Base-by-base conservation (phyloP, 2,329 filamentous ascomycete species). In the Nectriaceae sp. region DNA sequence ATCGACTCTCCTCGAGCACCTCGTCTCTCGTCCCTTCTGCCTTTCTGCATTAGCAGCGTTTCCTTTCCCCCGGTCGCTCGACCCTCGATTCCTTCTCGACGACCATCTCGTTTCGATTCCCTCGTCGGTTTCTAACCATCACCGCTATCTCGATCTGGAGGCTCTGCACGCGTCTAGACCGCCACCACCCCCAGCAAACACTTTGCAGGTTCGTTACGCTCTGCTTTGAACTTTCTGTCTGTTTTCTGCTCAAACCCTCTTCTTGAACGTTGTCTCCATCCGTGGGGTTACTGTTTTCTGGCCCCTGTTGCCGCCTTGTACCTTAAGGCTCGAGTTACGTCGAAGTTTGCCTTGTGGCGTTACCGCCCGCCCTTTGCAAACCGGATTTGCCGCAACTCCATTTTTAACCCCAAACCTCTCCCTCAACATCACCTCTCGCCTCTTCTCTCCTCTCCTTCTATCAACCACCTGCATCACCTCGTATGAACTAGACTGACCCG, bases 281-380 rank as follows among this genome's bases (percentile, higher is more conserved):
- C 44, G 29, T 35, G 24, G 40, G 46, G 15, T 29, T 43, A 43
- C 42, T 37, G 47, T 57, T 52, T 54, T 46, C 18, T 40, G 19
- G 36, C 21, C 3, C 5, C 18, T 11, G 24, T 45, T 21, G 21
- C 42, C 47, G 31, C 20, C 39, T 42, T 47, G 44, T 39, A 20
- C 41, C 46, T 50, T 48, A 47, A 49, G 42, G 8, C 33, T 57
- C 47, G 44, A 57, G 43, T 54, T 56, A 37, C 48, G 52, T 54
- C 52, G 47, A 54, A 35, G 47, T 61, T 61, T 61, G 56, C 60
- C 48, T 61, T 55, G 60, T 62, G 60, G 60, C 60, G 60, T 52
- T 61, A 56, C 39, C 56, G 49, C 55, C 46, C 59, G 59, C 59
- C 49, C 54, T 61, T 40, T 42, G 48, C 45, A 52, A 55, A 47